phyloP scores from a whole-genome alignment of 2,329 filamentous ascomycete species.

The Exserohilum turcica region DNA sequence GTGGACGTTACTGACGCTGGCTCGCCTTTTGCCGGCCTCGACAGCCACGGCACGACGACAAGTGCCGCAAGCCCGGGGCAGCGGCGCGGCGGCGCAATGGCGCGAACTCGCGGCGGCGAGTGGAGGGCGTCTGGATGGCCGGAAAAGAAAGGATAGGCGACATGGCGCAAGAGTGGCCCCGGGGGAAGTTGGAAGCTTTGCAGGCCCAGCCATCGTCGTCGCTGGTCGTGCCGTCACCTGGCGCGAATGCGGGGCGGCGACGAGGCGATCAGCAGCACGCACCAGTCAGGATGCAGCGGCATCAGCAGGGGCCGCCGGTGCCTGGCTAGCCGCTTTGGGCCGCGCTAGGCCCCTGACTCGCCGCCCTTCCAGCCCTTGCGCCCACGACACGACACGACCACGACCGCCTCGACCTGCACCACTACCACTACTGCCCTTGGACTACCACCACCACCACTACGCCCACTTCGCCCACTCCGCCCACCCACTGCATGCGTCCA shows the following conservation, averaged over 20 bases:
- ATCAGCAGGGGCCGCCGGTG: constrained; percentile 22
- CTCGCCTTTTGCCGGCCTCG: not conserved
- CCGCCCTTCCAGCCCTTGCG: constrained; percentile 14
- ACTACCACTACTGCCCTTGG: no score
- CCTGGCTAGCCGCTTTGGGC: constrained; percentile 37
- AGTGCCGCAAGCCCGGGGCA: constrained; percentile 4
- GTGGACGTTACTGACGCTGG: not conserved
- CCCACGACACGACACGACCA: no score
- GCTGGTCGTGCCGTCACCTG: constrained; percentile 24
- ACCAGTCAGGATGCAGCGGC: constrained; percentile 25
- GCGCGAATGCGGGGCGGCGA: constrained; percentile 24
- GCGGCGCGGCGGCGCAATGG: constrained; percentile 1
- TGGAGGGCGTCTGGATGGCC: not conserved
- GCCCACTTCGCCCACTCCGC: no score
- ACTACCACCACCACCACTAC: constrained; percentile 13
- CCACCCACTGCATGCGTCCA: no score
- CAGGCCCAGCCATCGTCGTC: no score
- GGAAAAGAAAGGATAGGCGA: not conserved
- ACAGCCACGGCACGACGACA: not conserved
- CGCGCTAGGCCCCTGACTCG: constrained; percentile 19
- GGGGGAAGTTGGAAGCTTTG: no score
- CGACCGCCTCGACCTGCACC: no score
- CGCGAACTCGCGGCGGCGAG: not conserved
- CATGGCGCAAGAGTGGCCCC: constrained; percentile 5
- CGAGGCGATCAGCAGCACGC: constrained; percentile 17